phyloP scores from a whole-genome alignment of 805 yeast genomes.

The Hanseniaspora hatyaiensis region DNA sequence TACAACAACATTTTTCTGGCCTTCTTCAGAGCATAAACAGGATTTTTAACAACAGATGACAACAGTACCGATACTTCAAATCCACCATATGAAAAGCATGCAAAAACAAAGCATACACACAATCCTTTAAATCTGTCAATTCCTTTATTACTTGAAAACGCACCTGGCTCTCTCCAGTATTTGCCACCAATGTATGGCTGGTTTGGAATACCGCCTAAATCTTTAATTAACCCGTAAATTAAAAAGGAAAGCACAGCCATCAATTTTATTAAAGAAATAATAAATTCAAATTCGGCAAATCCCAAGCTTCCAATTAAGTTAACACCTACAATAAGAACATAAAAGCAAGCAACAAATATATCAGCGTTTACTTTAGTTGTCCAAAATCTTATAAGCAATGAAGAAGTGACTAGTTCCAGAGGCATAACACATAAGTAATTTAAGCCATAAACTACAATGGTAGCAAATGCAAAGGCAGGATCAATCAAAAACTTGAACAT shows the following conservation, averaged over 20 bases:
- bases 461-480: slow-evolving; percentile 45
- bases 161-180: slow-evolving; percentile 38
- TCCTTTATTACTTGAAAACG: slow-evolving; percentile 36
- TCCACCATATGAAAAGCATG: slow-evolving; percentile 69
- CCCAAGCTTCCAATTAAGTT: slow-evolving; percentile 44
- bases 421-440: slow-evolving; percentile 50
- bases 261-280: slow-evolving; percentile 38
- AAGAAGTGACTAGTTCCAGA: slow-evolving; percentile 48
- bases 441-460: slow-evolving; percentile 43
- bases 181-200: slow-evolving; percentile 40
- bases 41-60: slow-evolving; percentile 65
- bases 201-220: slow-evolving; percentile 45
- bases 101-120: slow-evolving; percentile 60
- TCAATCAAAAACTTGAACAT: slow-evolving; percentile 43
- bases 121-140: slow-evolving; percentile 45
- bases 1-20: slow-evolving; percentile 77
- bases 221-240: slow-evolving; percentile 37
- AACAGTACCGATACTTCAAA: slow-evolving; percentile 64
- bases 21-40: slow-evolving; percentile 53
- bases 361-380: slow-evolving; percentile 40
- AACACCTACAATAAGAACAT: slow-evolving; percentile 36
- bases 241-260: slow-evolving; percentile 40
- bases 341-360: slow-evolving; percentile 50
- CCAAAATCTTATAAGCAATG: slow-evolving; percentile 50
- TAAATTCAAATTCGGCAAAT: slow-evolving; percentile 48